Percentiles rank a stretch among this genome's conserved stretches.
Conservation (phyloP, 2,329 filamentous ascomycete species). For the Lachnellula subtilissima region DNA sequence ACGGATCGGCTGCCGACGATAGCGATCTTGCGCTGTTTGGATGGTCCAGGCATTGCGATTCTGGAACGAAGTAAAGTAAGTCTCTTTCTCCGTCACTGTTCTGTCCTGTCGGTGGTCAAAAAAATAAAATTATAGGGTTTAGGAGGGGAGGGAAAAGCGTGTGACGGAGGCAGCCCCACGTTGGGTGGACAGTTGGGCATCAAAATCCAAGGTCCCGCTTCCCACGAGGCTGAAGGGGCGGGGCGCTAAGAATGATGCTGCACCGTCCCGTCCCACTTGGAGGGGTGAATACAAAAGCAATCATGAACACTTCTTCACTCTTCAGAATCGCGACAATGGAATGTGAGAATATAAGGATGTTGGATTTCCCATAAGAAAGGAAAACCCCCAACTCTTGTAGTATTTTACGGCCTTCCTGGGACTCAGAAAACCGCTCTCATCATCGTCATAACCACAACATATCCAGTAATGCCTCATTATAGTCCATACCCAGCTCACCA, state of each 20-base stretch:
- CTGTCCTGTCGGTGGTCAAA: neutral
- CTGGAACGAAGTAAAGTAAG: neutral
- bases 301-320: neutral
- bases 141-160: too few relatives aligned
- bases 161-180: too few relatives aligned
- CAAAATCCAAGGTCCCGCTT: neutral
- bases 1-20: constrained; percentile 94
- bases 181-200: neutral
- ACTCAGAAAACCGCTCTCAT: too few relatives aligned
- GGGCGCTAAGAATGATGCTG: neutral
- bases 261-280: too few relatives aligned
- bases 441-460: too few relatives aligned
- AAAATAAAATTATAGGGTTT: neutral
- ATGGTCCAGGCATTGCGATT: constrained; percentile 24
- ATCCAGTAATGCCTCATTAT: too few relatives aligned
- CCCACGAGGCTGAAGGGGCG: neutral
- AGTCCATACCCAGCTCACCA: neutral
- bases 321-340: too few relatives aligned
- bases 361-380: too few relatives aligned
- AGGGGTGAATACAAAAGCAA: too few relatives aligned
- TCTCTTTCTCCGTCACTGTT: neutral
- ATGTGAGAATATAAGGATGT: too few relatives aligned
- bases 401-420: too few relatives aligned
- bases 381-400: too few relatives aligned
- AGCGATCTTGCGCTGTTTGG: constrained; percentile 91